These are phyloP conservation scores for Microdochium paspali DNA, from an alignment of 2,329 filamentous ascomycete species.

Conservation along the genomic window DNA sequence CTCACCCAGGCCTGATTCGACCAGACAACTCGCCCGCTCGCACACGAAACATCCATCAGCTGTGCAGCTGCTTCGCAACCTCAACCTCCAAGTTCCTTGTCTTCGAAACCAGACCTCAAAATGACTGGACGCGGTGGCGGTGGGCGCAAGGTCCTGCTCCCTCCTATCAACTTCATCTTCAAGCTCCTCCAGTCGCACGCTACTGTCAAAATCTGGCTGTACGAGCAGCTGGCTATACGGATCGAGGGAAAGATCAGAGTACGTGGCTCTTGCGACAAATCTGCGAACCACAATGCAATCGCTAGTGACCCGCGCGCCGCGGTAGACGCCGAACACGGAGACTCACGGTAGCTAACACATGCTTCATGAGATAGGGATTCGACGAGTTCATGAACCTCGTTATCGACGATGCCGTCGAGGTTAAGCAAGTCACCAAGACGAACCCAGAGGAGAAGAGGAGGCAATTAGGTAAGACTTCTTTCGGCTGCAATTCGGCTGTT, in stretches of 20 bases:
- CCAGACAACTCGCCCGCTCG: too few species aligned
- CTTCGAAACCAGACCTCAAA: constrained; percentile 9
- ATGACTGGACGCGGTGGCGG: constrained; percentile 54
- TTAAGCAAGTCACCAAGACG: constrained; percentile 74
- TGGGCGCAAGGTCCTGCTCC: constrained; percentile 49
- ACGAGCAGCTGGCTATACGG: constrained; percentile 86
- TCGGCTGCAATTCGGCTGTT: too few species aligned
- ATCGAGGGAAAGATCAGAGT: constrained; percentile 97
- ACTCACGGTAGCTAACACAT: too few species aligned
- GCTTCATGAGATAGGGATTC: constrained; percentile 60
- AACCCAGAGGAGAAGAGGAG: constrained; percentile 68
- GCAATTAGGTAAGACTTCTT: constrained; percentile 59
- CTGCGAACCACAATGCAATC: too few species aligned
- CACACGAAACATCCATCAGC: not conserved
- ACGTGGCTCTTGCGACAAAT: constrained; percentile 3
- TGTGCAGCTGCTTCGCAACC: not conserved
- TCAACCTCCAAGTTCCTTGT: not conserved
- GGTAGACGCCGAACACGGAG: too few species aligned
- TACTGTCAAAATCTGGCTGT: constrained; percentile 90
- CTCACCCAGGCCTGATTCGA: too few species aligned
- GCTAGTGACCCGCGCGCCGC: too few species aligned
- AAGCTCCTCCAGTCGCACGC: constrained; percentile 77
- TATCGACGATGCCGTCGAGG: constrained; percentile 89
- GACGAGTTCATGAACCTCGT: constrained; percentile 99
- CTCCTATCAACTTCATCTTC: constrained; percentile 78